Conservation (phyloP, 2,329 filamentous ascomycete species). For the Graphilbum fragrans region DNA sequence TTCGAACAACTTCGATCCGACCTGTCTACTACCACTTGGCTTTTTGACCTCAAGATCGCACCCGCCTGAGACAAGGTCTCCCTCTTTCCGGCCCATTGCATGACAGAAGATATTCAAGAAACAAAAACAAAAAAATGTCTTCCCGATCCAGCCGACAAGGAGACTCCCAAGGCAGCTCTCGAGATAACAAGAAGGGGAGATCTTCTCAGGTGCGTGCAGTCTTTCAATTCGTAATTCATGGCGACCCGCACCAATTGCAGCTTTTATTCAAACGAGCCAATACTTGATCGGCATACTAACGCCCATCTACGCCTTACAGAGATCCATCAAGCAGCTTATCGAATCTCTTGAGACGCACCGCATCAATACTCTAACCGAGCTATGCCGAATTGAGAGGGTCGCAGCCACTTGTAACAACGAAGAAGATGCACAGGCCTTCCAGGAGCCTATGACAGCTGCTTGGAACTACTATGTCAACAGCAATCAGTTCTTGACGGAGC, state of each 20-base stretch:
- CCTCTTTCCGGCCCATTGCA: too few species aligned
- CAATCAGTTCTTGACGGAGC: constrained; percentile 56
- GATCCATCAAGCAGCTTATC: constrained; percentile 39
- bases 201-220: constrained; percentile 17
- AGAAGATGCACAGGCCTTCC: constrained; percentile 45
- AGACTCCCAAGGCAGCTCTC: constrained; percentile 5
- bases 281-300: neutral
- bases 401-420: constrained; percentile 45
- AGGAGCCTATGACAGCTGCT: constrained; percentile 54
- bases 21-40: too few species aligned
- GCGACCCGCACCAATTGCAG: neutral
- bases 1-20: too few species aligned
- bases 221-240: constrained; percentile 17
- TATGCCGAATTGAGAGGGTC: constrained; percentile 58
- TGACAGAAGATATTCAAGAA: too few species aligned
- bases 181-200: constrained; percentile 14
- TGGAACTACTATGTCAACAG: constrained; percentile 63
- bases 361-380: constrained; percentile 62
- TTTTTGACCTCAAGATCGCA: too few species aligned
- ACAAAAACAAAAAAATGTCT: constrained; percentile 15
- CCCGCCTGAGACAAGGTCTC: too few species aligned
- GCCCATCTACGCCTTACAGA: constrained; percentile 11
- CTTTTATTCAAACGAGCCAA: neutral
- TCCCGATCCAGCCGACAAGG: constrained; percentile 14
- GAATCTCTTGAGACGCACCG: constrained; percentile 51